These are phyloP conservation scores for Yamadazyma trypodendri DNA, from an alignment of 1,139 yeast species.

Conservation along the genomic window DNA sequence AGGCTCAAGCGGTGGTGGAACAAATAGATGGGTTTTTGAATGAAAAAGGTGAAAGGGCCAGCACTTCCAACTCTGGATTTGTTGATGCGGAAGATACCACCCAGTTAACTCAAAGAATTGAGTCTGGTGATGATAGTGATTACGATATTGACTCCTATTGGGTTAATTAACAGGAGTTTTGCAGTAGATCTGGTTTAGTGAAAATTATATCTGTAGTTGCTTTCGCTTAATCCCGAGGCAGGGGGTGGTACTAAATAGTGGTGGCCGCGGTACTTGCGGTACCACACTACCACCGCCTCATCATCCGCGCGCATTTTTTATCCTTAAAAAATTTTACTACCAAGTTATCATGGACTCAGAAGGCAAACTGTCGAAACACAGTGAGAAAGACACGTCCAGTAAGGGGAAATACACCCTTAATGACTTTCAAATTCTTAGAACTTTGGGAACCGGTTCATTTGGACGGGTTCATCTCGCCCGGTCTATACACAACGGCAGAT, in stretches of 20 bases:
- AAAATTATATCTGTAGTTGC: neutral
- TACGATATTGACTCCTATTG: constrained; percentile 4
- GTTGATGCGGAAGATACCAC: neutral
- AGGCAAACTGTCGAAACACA: constrained; percentile 17
- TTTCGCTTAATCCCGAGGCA: neutral
- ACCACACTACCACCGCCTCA: neutral
- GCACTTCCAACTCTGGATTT: neutral
- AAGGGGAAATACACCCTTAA: constrained; percentile 56
- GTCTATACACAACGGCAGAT: constrained; percentile 58
- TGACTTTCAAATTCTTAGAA: constrained; percentile 54
- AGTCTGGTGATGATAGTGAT: constrained; percentile 4
- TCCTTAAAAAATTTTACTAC: constrained; percentile 3
- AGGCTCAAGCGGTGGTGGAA: constrained; percentile 4
- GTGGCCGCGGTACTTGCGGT: neutral
- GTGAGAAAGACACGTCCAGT: constrained; percentile 27
- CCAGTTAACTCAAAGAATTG: neutral
- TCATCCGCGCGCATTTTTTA: constrained; percentile 2
- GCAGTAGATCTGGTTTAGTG: neutral
- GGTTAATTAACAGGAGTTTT: constrained; percentile 3
- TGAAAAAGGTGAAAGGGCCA: neutral
- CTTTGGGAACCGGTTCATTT: constrained; percentile 62
- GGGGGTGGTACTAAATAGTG: neutral
- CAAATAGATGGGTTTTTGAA: constrained; percentile 3
- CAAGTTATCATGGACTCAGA: constrained; percentile 3
- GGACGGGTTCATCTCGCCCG: constrained; percentile 63